phyloP scores from a whole-genome alignment of 179 eudicot genomes.

The Actinidia polygama region DNA sequence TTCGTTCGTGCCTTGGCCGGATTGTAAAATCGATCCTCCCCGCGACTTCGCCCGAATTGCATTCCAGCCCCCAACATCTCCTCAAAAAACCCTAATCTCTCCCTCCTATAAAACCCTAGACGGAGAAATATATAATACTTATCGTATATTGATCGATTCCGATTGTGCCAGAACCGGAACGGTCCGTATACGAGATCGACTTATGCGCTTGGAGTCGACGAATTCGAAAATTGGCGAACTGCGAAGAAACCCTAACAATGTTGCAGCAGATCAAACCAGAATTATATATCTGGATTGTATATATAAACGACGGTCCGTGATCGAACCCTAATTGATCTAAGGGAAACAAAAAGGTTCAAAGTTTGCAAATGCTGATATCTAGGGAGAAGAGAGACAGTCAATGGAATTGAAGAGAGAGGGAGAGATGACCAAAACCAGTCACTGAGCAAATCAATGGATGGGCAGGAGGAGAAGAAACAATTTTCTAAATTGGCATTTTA shows the following conservation, averaged over 20 bases:
- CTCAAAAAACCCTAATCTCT: neutral
- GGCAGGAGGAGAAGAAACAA: slow-evolving; percentile 28
- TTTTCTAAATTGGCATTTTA: neutral
- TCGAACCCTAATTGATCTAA: neutral
- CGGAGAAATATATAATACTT: neutral
- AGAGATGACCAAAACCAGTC: slow-evolving; percentile 15
- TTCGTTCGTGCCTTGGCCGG: slow-evolving; percentile 53
- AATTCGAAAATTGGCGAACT: neutral
- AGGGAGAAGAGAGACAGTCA: neutral
- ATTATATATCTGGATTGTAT: neutral
- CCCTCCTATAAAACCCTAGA: slow-evolving; percentile 4
- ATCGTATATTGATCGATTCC: neutral
- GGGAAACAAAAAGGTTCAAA: neutral
- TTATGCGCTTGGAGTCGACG: slow-evolving; percentile 15
- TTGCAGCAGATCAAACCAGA: slow-evolving; percentile 13
- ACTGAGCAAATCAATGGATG: slow-evolving; percentile 25
- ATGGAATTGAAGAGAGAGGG: no score
- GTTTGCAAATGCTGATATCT: neutral
- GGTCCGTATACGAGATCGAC: slow-evolving; percentile 13
- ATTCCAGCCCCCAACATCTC: slow-evolving; percentile 86
- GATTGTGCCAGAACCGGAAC: neutral
- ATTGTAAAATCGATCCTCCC: slow-evolving; percentile 71
- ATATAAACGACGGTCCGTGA: neutral
- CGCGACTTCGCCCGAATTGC: slow-evolving; percentile 63
- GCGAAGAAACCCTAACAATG: slow-evolving; percentile 6